Evolutionary conservation across 495 filamentous ascomycete genomes (phyloP).

Genomic region (Hypoxylon lienhwacheense): DNA sequence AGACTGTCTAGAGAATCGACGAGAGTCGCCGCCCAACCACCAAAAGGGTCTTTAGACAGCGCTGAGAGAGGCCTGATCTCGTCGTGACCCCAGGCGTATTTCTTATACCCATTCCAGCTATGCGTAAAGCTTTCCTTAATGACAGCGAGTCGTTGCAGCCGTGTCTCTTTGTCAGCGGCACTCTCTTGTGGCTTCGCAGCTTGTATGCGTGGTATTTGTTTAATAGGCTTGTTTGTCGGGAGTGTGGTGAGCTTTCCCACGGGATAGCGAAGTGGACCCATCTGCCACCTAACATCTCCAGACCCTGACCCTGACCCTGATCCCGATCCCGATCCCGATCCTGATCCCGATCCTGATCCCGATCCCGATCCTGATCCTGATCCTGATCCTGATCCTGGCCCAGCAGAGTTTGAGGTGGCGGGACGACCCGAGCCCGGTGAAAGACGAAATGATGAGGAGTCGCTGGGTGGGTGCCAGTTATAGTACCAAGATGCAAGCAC

Average conservation of each 20-base stretch:
- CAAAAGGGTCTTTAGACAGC: conserved; percentile 65
- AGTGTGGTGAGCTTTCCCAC: conserved; percentile 65
- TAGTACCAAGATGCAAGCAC: conserved; percentile 38
- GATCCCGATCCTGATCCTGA: too few relatives aligned
- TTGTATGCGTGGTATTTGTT: conserved; percentile 73
- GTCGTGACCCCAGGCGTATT: conserved; percentile 74
- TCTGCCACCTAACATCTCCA: conserved; percentile 27
- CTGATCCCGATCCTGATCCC: too few relatives aligned
- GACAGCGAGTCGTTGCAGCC: conserved; percentile 54
- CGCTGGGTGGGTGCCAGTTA: conserved; percentile 26
- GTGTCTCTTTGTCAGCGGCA: conserved; percentile 29
- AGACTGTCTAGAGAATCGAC: conserved; percentile 82
- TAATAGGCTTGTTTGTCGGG: conserved; percentile 65
- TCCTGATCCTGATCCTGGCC: too few relatives aligned
- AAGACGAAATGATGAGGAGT: conserved; percentile 11
- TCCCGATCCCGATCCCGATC: too few relatives aligned
- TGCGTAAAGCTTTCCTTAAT: conserved; percentile 70
- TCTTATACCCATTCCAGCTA: conserved; percentile 76
- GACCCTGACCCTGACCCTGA: too few relatives aligned
- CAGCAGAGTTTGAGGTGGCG: conserved; percentile 5
- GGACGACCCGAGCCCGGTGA: conserved; percentile 11
- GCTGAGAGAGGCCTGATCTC: conserved; percentile 69
- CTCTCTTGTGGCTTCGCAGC: conserved; percentile 40
- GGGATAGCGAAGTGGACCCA: conserved; percentile 46
- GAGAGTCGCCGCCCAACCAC: conserved; percentile 82